A percentile compares a stretch with the other conserved stretches of the same genome.
Evolutionary conservation across 1,284 basidiomycete genomes (phyloP).

Genomic region (Ganoderma boninense): DNA sequence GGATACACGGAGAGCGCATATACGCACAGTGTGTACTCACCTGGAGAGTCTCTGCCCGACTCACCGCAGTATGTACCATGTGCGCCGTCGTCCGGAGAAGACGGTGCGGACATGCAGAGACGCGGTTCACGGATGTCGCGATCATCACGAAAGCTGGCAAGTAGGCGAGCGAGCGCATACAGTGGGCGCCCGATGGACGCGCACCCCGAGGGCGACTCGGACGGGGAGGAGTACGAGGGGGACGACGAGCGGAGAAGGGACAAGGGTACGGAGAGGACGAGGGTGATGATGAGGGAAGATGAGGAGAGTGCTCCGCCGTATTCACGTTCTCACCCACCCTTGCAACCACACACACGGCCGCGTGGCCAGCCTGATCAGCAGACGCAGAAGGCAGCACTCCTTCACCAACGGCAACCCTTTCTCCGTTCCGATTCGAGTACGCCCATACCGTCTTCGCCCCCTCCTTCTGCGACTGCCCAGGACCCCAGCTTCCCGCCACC

Average conservation of each 20-base stretch:
- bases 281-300: constrained; percentile 8
- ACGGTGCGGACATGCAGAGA: constrained; percentile 11
- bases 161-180: constrained; percentile 20
- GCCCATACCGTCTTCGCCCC: constrained; percentile 18
- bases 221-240: constrained; percentile 15
- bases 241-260: constrained; percentile 9
- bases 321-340: constrained; percentile 18
- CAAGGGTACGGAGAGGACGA: neutral
- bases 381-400: constrained; percentile 15
- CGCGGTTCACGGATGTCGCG: constrained; percentile 11
- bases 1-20: constrained; percentile 25
- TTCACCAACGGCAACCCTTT: constrained; percentile 41
- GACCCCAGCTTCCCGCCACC: constrained; percentile 8
- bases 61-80: constrained; percentile 22
- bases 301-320: constrained; percentile 30
- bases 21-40: constrained; percentile 27
- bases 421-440: constrained; percentile 39
- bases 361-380: constrained; percentile 15
- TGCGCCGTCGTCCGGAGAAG: constrained; percentile 9
- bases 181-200: constrained; percentile 24
- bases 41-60: constrained; percentile 27
- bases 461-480: neutral
- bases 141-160: constrained; percentile 13
- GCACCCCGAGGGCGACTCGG: constrained; percentile 9
- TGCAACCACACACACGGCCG: constrained; percentile 13